Evolutionary conservation across 2,329 filamentous ascomycete species (phyloP), one percentile per base, ranked within the genome.

Genomic region (Colletotrichum magnum): DNA sequence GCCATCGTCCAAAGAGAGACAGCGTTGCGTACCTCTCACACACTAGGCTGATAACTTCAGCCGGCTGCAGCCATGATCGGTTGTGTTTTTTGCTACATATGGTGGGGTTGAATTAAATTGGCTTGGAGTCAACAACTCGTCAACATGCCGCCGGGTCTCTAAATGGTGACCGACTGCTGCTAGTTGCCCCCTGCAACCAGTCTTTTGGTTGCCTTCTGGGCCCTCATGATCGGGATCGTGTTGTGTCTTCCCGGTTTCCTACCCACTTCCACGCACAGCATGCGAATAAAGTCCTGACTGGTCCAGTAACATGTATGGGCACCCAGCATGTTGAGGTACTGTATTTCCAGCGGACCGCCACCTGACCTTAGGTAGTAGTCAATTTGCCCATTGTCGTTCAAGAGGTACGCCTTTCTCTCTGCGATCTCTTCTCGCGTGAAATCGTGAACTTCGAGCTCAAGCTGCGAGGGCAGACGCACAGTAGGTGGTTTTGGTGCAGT

Each of bases 341-440:
- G 95, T 26, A 98, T 94, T 80, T 97, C 96, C 43, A 99, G 84
- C 4, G 95, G 92, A 0, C 96, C 96, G 2, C 93, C 92, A 0
- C 94, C 93, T 7, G 94, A 94, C 57, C 90, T 90, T 57, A 99
- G 83, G 75, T 92, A 97, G 80, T 90, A 99, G 78, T 99, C 96
- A 48, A 99, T 91, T 80, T 99, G 96, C 0, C 95, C 95, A 73
- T 98, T 98, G 75, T 99, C 96, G 74, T 99, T 99, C 4, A 99
- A 88, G 7, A 97, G 79, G 70, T 90, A 92, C 72, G 95, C 94
- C 74, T 95, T 92, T 78, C 92, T 94, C 82, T 98, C 96, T 0
- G 95, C 95, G 61, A 97, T 89, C 75, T 98, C 95, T 79, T 98
- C 95, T 3, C 94, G 89, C 0, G 93, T 93, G 77, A 99, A 99